A percentile compares a stretch with the other conserved stretches of the same genome.
These are phyloP conservation scores for Mollisia scopiformis DNA, from an alignment of 2,329 filamentous ascomycete species.

Conservation along the genomic window DNA sequence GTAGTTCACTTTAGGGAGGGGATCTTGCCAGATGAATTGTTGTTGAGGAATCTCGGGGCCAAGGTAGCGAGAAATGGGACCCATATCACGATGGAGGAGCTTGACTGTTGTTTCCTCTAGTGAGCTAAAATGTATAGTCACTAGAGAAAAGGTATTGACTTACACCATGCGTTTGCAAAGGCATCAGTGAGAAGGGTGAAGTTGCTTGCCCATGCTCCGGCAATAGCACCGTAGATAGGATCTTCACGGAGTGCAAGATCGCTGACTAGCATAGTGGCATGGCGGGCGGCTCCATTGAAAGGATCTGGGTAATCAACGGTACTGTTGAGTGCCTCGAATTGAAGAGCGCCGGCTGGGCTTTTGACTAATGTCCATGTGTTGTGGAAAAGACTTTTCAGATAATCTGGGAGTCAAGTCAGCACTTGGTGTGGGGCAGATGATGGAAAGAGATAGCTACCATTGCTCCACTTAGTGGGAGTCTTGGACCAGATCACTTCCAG, in stretches of 20 bases:
- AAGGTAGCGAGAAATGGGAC: constrained; percentile 69
- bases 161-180: constrained; percentile 73
- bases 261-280: constrained; percentile 74
- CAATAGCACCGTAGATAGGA: constrained; percentile 74
- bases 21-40: constrained; percentile 74
- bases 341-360: constrained; percentile 75
- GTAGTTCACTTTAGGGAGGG: constrained; percentile 56
- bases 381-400: constrained; percentile 63
- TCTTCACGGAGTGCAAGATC: constrained; percentile 75
- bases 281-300: constrained; percentile 67
- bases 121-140: not conserved
- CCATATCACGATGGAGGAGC: constrained; percentile 79
- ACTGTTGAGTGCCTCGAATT: constrained; percentile 73
- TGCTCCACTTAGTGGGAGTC: constrained; percentile 76
- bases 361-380: constrained; percentile 77
- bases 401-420: constrained; percentile 16
- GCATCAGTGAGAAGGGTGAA: constrained; percentile 69
- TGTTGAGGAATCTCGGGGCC: constrained; percentile 75
- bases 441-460: not conserved
- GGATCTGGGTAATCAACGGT: constrained; percentile 72
- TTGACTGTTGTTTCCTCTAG: constrained; percentile 58
- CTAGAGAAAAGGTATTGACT: not conserved
- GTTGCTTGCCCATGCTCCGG: constrained; percentile 68
- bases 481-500: constrained; percentile 81
- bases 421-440: not conserved